Conservation (phyloP, 805 yeast species). For the Cyberlindnera galapagoensis region DNA sequence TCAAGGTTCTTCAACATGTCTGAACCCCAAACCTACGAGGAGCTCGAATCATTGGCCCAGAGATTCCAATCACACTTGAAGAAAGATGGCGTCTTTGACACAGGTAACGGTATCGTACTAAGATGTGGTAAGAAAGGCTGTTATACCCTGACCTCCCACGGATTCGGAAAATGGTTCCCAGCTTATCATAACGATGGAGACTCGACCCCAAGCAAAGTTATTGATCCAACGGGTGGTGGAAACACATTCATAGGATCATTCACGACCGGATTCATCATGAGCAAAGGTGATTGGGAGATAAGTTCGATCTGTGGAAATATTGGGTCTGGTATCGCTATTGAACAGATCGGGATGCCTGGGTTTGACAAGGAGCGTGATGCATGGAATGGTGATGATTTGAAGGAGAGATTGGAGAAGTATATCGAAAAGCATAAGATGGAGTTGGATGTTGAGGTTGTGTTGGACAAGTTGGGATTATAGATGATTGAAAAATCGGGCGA, state of each 20-base stretch:
- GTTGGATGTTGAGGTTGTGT: conserved; percentile 4
- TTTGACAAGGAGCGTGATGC: conserved; percentile 25
- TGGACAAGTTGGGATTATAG: no score
- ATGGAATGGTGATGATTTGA: conserved; percentile 57
- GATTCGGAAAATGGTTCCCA: conserved; percentile 44
- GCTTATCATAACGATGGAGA: conserved; percentile 57
- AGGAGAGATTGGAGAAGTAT: conserved; percentile 40
- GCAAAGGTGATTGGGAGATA: conserved; percentile 38
- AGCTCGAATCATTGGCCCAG: conserved; percentile 38
- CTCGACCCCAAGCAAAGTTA: conserved; percentile 35
- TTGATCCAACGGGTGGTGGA: conserved; percentile 96
- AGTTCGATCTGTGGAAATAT: conserved; percentile 67
- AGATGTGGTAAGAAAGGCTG: conserved; percentile 79
- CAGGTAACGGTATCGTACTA: conserved; percentile 47
- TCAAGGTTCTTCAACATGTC: conserved; percentile 49
- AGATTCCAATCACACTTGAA: conserved; percentile 36
- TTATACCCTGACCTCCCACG: conserved; percentile 31
- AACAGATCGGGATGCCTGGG: conserved; percentile 68
- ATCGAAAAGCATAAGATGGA: conserved; percentile 16
- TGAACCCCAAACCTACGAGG: conserved; percentile 34
- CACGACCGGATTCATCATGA: conserved; percentile 50
- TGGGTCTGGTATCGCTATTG: conserved; percentile 78
- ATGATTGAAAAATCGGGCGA: no score
- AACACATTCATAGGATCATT: conserved; percentile 84
- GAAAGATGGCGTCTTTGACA: conserved; percentile 22